These are phyloP conservation scores for Castanopsis chinensis DNA, from an alignment of 306 rosid genomes.

Conservation along the genomic window DNA sequence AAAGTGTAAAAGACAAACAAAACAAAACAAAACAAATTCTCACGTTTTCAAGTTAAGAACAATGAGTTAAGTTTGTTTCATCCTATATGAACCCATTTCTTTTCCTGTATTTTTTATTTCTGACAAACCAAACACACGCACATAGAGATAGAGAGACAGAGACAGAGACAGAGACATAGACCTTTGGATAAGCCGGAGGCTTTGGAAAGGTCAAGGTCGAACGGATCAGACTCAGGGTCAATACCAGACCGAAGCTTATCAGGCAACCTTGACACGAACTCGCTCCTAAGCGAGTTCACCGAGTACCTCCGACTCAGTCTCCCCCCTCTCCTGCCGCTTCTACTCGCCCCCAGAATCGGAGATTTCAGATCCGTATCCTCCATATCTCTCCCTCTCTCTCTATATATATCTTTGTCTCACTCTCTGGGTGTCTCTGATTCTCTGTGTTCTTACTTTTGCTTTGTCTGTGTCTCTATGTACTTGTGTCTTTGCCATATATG, in stretches of 20 bases:
- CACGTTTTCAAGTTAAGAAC: too few species aligned
- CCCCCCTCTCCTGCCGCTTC: constrained; percentile 11
- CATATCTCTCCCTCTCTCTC: constrained; percentile 5
- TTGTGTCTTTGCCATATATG: too few species aligned
- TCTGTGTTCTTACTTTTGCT: too few species aligned
- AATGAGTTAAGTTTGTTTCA: too few species aligned
- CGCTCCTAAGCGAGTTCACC: constrained; percentile 35
- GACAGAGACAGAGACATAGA: not conserved
- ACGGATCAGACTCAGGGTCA: constrained; percentile 29
- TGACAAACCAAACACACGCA: not conserved
- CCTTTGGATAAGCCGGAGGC: constrained; percentile 32
- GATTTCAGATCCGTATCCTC: constrained; percentile 16
- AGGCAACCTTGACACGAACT: constrained; percentile 41
- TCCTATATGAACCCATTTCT: not conserved
- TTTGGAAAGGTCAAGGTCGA: constrained; percentile 28
- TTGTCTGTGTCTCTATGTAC: too few species aligned
- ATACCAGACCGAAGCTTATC: constrained; percentile 25
- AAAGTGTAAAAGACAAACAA: too few species aligned
- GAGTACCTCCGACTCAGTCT: constrained; percentile 40
- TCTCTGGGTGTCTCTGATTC: not conserved
- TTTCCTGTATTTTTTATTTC: not conserved
- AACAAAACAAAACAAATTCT: too few species aligned
- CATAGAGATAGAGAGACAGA: not conserved
- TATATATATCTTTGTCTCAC: not conserved
- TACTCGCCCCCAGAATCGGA: constrained; percentile 25